Evolutionary conservation across 1,284 basidiomycete species (phyloP).

Genomic region (Cryptococcus sp.): DNA sequence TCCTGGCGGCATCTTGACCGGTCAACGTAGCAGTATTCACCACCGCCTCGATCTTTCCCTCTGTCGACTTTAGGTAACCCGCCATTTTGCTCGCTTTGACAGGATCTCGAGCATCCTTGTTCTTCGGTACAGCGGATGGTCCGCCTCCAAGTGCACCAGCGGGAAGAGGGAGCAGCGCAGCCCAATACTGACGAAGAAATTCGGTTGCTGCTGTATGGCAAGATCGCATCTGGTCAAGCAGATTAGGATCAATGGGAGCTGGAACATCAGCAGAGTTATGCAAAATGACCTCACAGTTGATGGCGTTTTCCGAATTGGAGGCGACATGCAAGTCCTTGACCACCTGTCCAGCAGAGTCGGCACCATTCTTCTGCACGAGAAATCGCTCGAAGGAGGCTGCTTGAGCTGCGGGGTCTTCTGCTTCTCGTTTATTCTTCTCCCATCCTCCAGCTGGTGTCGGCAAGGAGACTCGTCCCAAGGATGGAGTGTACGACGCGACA

Average conservation of each 20-base stretch:
- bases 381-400: conserved; percentile 18
- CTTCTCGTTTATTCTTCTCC: conserved; percentile 8
- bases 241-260: conserved; percentile 72
- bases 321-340: conserved; percentile 35
- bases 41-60: conserved; percentile 71
- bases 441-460: conserved; percentile 17
- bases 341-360: conserved; percentile 25
- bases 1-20: conserved; percentile 59
- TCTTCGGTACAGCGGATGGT: conserved; percentile 8
- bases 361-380: conserved; percentile 28
- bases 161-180: conserved; percentile 69
- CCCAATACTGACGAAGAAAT: conserved; percentile 94
- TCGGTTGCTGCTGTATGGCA: conserved; percentile 91
- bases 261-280: background rate
- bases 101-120: conserved; percentile 14
- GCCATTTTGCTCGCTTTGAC: conserved; percentile 78
- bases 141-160: conserved; percentile 51
- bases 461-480: conserved; percentile 28
- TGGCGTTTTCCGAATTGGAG: conserved; percentile 31
- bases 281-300: conserved; percentile 17
- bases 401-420: conserved; percentile 10
- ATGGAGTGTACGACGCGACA: conserved; percentile 12
- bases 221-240: conserved; percentile 75
- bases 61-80: conserved; percentile 67
- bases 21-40: conserved; percentile 59